These are phyloP conservation scores for Aurinia saxatilis DNA, from an alignment of 345 rosid species.

Conservation along the genomic window DNA sequence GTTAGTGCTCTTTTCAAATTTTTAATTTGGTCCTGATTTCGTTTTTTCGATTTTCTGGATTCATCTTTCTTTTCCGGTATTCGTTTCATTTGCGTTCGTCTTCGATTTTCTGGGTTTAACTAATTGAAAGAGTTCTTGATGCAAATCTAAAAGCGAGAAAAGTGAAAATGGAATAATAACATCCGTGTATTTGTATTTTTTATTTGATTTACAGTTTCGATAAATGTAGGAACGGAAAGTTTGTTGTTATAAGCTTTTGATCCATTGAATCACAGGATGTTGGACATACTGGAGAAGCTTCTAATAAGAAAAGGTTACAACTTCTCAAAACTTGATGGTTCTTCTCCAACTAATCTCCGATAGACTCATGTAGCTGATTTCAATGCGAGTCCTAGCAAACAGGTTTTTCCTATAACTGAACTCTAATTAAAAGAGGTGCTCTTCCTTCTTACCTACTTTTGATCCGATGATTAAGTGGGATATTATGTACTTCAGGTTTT, in stretches of 20 bases:
- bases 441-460: background rate
- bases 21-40: too few species aligned
- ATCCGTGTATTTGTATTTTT: too few species aligned
- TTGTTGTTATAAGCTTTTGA: background rate
- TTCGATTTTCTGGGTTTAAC: too few species aligned
- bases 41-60: too few species aligned
- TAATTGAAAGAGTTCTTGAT: too few species aligned
- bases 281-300: conserved; percentile 85
- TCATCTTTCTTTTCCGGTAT: too few species aligned
- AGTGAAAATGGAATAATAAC: too few species aligned
- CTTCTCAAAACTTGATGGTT: conserved; percentile 91
- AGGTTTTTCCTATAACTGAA: conserved; percentile 33
- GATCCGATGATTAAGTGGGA: background rate
- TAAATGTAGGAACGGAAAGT: background rate
- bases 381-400: conserved; percentile 89
- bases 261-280: conserved; percentile 51
- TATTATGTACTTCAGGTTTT: conserved; percentile 49
- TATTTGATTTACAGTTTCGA: background rate
- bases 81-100: too few species aligned
- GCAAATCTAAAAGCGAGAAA: too few species aligned
- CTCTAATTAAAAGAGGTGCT: background rate
- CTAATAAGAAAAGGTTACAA: conserved; percentile 82
- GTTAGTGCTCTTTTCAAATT: too few species aligned
- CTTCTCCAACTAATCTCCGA: conserved; percentile 74
- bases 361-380: conserved; percentile 84